Evolutionary conservation across 257 asterid species (phyloP).

Genomic region (Salvia hispanica): DNA sequence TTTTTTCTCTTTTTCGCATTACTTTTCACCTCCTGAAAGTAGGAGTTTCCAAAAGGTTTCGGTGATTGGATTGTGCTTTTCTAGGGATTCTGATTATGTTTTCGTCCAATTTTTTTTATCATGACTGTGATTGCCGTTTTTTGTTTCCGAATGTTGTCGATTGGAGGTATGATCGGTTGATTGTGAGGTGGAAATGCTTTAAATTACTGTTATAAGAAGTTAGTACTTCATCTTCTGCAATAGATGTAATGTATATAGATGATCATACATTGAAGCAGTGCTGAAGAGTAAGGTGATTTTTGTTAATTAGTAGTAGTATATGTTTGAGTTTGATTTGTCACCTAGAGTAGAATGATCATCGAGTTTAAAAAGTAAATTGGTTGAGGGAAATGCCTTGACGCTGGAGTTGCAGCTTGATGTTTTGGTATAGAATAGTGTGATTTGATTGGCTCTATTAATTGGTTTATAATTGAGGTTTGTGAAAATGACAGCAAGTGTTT

Average conservation of each 20-base stretch:
- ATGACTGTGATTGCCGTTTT: conserved; percentile 3
- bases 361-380: neutral
- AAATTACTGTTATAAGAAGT: neutral
- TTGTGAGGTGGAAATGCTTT: conserved; percentile 22
- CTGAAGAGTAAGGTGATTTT: conserved; percentile 24
- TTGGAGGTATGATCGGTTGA: conserved; percentile 25
- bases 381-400: too few species aligned
- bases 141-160: conserved; percentile 21
- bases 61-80: conserved; percentile 20
- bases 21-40: conserved; percentile 21
- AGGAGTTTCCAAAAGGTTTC: conserved; percentile 39
- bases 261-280: conserved; percentile 24
- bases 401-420: conserved; percentile 2
- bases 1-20: conserved; percentile 23
- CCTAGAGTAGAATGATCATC: conserved; percentile 3
- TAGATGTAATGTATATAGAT: conserved; percentile 18
- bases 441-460: neutral
- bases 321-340: conserved; percentile 25
- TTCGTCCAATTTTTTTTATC: neutral
- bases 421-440: neutral
- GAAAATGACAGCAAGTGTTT: neutral
- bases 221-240: neutral
- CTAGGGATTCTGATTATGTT: neutral
- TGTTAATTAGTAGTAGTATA: conserved; percentile 12
- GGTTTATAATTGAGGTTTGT: conserved; percentile 3